Conservation (phyloP, 495 filamentous ascomycete species). For the Hypoxylon subgilvum region DNA sequence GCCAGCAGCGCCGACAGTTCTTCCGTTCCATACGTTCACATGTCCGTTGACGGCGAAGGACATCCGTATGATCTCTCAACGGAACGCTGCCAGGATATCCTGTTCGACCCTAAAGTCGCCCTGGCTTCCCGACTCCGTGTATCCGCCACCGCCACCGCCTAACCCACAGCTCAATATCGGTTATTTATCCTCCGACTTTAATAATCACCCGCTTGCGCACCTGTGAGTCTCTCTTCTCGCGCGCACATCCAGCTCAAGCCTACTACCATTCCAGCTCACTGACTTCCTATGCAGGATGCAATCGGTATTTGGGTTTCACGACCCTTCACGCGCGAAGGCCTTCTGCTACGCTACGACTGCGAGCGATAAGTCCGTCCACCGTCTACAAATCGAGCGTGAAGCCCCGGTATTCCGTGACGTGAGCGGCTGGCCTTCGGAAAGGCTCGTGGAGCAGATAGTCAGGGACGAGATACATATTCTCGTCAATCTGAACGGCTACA, state of each 20-base stretch:
- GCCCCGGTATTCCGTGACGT: constrained; percentile 91
- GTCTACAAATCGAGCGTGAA: constrained; percentile 92
- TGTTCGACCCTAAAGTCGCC: constrained; percentile 82
- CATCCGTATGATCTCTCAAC: constrained; percentile 92
- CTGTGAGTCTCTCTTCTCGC: constrained; percentile 63
- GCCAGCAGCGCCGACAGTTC: constrained; percentile 89
- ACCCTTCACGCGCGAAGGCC: constrained; percentile 73
- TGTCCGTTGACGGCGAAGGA: constrained; percentile 92
- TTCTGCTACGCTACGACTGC: constrained; percentile 97
- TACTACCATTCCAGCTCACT: background rate
- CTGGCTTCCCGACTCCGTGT: constrained; percentile 85
- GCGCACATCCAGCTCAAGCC: background rate
- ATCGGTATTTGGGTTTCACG: constrained; percentile 94
- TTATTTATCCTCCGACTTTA: constrained; percentile 98
- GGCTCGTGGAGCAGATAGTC: constrained; percentile 86
- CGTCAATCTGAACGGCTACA: constrained; percentile 97
- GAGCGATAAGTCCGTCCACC: constrained; percentile 89
- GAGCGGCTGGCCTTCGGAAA: constrained; percentile 83
- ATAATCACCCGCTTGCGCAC: constrained; percentile 96
- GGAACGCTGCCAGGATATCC: constrained; percentile 92
- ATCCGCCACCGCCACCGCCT: constrained; percentile 81
- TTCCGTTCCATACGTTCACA: constrained; percentile 99
- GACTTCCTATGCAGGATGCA: constrained; percentile 71
- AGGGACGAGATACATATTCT: constrained; percentile 95
- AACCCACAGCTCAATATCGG: constrained; percentile 84